These are phyloP conservation scores for Lenwebbia sp. DNA, from an alignment of 345 rosid species.

Conservation along the genomic window DNA sequence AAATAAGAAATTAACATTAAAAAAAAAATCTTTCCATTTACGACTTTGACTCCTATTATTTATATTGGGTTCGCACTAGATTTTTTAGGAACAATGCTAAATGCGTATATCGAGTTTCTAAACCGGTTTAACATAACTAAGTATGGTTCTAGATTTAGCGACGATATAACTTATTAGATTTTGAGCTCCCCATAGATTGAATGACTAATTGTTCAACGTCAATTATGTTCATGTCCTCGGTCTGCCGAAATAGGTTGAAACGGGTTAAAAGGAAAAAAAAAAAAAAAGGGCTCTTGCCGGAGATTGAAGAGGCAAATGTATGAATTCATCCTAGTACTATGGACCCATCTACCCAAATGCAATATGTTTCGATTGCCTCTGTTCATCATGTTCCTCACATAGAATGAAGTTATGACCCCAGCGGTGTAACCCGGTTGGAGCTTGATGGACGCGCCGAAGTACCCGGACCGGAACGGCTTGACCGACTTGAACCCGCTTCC, in stretches of 20 bases:
- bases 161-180: background rate
- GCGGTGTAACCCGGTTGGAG: conserved; percentile 94
- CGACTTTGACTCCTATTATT: background rate
- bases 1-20: no score
- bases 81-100: background rate
- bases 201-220: background rate
- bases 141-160: background rate
- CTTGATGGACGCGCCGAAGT: conserved; percentile 80
- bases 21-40: background rate
- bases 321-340: background rate
- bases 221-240: background rate
- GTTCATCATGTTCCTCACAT: conserved; percentile 36
- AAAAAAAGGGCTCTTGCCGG: background rate
- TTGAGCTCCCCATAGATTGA: background rate
- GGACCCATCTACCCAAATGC: background rate
- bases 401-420: conserved; percentile 89
- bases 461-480: conserved; percentile 79
- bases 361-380: background rate
- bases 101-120: background rate
- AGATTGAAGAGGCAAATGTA: background rate
- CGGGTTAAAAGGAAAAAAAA: background rate
- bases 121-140: background rate
- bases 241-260: background rate
- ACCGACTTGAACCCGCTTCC: conserved; percentile 98
- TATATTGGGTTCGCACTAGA: background rate